Base-by-base conservation (phyloP, 2,329 filamentous ascomycete species). In the Penicillium hordei region DNA sequence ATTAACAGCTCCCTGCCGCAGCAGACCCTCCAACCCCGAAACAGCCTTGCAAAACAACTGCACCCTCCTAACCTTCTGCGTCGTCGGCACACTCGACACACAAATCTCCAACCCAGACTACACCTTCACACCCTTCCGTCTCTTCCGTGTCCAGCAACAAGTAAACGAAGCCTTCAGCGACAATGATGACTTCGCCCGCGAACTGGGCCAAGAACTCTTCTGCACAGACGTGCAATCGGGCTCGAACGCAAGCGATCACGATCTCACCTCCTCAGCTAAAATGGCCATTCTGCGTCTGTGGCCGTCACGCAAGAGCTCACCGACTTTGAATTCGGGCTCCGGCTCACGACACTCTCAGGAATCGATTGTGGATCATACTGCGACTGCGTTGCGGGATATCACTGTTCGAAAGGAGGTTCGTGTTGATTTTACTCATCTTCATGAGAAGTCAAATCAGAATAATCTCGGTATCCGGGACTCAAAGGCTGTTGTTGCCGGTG, bases 61-160 rank as follows among this genome's bases (percentile, higher is more conserved):
- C 66, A 78, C 59, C 65, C 75, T 61, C 66, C 77, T 68, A 69
- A 83, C 82, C n/a, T 84, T 89, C 69, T 82, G 82, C 45, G 75
- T 86, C 17, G 81, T 89, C 42, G 82, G 87, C 19, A 84, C 84
- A 1, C 84, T 89, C 29, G 84, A 89, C 62, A 78, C 79, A 17
- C 79, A 78, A 34, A 71, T 83, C 9, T 75, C 76, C 2, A 80
- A 81, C 23, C 75, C 81, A 1, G 79, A 80, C 29, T 82, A 84
- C 66, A 78, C 81, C 55, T 88, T 88, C 62, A 78, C 83, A 1
- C 86, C 88, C 0, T 75, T 89, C 31, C 82, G 76, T 44, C 85
- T 90, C 62, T 89, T 90, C 76, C 86, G 84, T 62, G 78, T 83
- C 8, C 86, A 87, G 57, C 88, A 90, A 70, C 82, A 87, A 60